A percentile compares a stretch with the other conserved stretches of the same genome.
Conservation (phyloP, 2,329 filamentous ascomycete genomes). For the Cladosporium phlei region DNA sequence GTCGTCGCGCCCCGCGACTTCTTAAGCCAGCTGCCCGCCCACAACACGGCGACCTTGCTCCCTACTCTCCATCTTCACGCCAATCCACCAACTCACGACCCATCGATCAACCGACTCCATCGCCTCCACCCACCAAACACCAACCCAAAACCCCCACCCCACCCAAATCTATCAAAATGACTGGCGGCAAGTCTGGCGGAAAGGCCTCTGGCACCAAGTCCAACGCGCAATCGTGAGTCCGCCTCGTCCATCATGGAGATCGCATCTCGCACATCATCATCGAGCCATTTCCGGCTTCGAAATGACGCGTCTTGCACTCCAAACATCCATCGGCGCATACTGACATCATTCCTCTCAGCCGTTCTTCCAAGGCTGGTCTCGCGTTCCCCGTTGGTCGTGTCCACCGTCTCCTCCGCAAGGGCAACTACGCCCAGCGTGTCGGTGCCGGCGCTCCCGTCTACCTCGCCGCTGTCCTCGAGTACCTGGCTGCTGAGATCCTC, state of each 20-base stretch:
- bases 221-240: conserved; percentile 93
- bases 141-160: conserved; percentile 34
- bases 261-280: conserved; percentile 22
- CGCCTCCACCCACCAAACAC: conserved; percentile 27
- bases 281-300: conserved; percentile 39
- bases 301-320: conserved; percentile 27
- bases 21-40: conserved; percentile 15
- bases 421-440: conserved; percentile 99
- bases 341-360: conserved; percentile 55
- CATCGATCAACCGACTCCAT: conserved; percentile 14
- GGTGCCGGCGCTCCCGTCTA: conserved; percentile 97
- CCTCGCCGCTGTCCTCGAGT: conserved; percentile 94
- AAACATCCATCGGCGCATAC: conserved; percentile 28
- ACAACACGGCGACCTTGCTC: conserved; percentile 23
- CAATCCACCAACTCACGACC: conserved; percentile 26
- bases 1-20: conserved; percentile 12
- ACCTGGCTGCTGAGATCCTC: conserved; percentile 96
- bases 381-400: conserved; percentile 99
- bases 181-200: conserved; percentile 99
- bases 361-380: conserved; percentile 98
- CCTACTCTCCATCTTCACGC: conserved; percentile 31
- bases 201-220: conserved; percentile 97
- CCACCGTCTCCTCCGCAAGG: conserved; percentile 96
- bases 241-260: conserved; percentile 21
- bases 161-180: conserved; percentile 74